phyloP scores from a whole-genome alignment of 2,329 filamentous ascomycete genomes.

The Colletotrichum spinosum region DNA sequence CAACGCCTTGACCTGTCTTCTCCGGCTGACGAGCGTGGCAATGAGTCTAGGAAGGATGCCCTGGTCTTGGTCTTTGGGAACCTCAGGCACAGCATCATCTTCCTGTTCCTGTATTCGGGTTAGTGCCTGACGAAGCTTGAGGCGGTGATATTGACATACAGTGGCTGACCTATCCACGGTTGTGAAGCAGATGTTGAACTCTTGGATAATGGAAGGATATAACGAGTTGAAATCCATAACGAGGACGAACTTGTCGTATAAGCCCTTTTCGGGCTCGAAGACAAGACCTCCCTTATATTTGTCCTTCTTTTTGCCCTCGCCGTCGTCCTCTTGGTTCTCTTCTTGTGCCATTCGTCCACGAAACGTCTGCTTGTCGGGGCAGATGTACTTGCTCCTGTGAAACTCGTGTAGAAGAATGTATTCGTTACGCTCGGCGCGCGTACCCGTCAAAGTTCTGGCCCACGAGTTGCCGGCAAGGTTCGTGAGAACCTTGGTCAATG shows the following conservation, averaged over 20 bases:
- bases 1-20: constrained; percentile 91
- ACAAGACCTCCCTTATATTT: constrained; percentile 99
- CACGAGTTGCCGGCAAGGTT: constrained; percentile 98
- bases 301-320: constrained; percentile 94
- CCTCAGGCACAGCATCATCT: constrained; percentile 89
- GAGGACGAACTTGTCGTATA: constrained; percentile 97
- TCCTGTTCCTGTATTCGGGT: constrained; percentile 66
- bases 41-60: constrained; percentile 93
- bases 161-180: constrained; percentile 84
- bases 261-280: constrained; percentile 95
- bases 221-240: constrained; percentile 99
- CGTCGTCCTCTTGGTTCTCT: constrained; percentile 76
- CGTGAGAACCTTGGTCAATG: constrained; percentile 93
- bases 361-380: constrained; percentile 91
- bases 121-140: constrained; percentile 39
- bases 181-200: constrained; percentile 99
- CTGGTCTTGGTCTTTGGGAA: constrained; percentile 80
- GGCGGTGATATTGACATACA: constrained; percentile 59
- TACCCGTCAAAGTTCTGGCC: constrained; percentile 95
- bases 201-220: constrained; percentile 98
- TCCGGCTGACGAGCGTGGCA: constrained; percentile 87
- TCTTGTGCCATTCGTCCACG: constrained; percentile 80
- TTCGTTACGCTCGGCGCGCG: constrained; percentile 96
- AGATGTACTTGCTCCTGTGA: constrained; percentile 96
- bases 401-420: constrained; percentile 99